phyloP scores from a whole-genome alignment of 495 filamentous ascomycete genomes.

The Amniculicola lignicola region DNA sequence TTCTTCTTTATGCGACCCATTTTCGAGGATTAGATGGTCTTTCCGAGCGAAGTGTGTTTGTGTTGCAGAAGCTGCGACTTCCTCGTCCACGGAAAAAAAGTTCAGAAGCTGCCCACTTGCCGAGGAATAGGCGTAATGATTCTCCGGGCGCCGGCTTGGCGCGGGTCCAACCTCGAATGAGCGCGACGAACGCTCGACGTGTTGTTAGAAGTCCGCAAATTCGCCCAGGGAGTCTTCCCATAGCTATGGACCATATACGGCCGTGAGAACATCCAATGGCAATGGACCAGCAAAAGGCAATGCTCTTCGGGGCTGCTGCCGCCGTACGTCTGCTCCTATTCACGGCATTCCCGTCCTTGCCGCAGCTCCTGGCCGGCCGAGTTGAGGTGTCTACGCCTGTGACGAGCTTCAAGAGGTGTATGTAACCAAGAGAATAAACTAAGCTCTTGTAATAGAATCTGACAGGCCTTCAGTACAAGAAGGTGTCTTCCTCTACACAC shows the following conservation, averaged over 20 bases:
- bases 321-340: constrained; percentile 77
- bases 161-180: neutral
- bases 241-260: neutral
- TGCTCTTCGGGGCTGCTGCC: constrained; percentile 72
- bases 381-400: constrained; percentile 97
- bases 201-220: too few relatives aligned
- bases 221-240: too few relatives aligned
- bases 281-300: constrained; percentile 70
- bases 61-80: too few relatives aligned
- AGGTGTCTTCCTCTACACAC: constrained; percentile 90
- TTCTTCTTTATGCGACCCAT: constrained; percentile 77
- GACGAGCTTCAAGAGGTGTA: constrained; percentile 95
- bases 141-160: constrained; percentile 10
- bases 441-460: neutral
- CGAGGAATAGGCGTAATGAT: constrained; percentile 9
- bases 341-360: constrained; percentile 75
- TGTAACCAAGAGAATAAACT: constrained; percentile 36
- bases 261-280: constrained; percentile 44
- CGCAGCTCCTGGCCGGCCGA: constrained; percentile 80
- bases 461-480: constrained; percentile 68
- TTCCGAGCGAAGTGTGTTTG: too few relatives aligned
- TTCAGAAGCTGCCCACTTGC: neutral
- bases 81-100: too few relatives aligned
- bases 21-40: neutral
- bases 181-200: too few relatives aligned